Base-by-base conservation (phyloP, 1,284 basidiomycete species). In the Ceratobasidium sp. region DNA sequence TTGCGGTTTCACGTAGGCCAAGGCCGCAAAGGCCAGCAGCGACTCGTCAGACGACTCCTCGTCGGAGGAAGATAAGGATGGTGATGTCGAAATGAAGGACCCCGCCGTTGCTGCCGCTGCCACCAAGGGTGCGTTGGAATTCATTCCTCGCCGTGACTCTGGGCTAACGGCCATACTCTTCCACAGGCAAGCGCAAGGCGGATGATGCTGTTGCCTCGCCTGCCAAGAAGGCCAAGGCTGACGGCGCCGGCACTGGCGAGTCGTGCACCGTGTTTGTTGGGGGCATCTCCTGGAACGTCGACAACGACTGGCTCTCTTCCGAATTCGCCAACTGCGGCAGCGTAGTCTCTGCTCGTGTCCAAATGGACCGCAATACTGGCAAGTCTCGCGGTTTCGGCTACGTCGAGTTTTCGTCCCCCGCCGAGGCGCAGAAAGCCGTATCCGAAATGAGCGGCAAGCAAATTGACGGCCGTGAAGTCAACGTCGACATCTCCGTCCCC, bases 271-370 rank as follows among this genome's bases (percentile, higher is more conserved):
- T 98, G 80, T 99, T 96, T 81, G 95, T 99, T 78, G 97, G 97
- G 73, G 89, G 90, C 77, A 88, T 99, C 65, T 97, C 95, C 41
- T 99, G 96, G 96, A 96, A 95, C 82, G 92, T 99, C 78, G 97
- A 98, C 86, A 93, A 96, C 82, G 97, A 98, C 83, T 95, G 96
- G 88, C 90, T 99, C 78, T 89, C 91, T 71, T 88, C 90, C 82
- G 97, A 98, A 83, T 98, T 99, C 79, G 90, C 91, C 63, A 86
- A 88, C 72, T 96, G 91, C 80, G 97, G 97, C 76, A 92, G 96
- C 82, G 89, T 99, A 78, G 87, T 91, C 78, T 90, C 89, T 46
- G 95, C 95, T 16, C 91, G 89, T 39, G 96, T 99, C 76, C 92
- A 96, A 83, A 92, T 91, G 84, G 96, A 99, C 83, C 93, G 95